Evolutionary conservation across 116 monocot species (phyloP), one percentile per base, ranked within the genome.

Genomic region (Zostera marina): DNA sequence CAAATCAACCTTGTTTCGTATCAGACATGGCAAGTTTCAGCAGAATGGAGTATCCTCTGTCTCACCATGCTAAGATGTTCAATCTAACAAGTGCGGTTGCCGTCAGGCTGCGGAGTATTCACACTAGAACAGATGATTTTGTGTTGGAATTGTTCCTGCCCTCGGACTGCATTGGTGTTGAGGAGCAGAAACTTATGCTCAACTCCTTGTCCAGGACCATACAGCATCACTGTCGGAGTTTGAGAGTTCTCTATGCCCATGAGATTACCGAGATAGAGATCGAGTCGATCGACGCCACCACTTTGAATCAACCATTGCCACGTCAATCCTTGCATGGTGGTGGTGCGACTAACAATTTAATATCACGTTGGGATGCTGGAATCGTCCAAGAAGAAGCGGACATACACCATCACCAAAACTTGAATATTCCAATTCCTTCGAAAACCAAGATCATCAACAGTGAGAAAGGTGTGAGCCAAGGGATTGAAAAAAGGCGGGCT

Each of bases 121-220:
- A 49, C 41, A 75, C 74, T 20, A 80, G 69, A 14, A 66, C 39
- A 20, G 61, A 48, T 14, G 87, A 92, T 60, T 87, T 77, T 72
- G 87, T 92, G 0, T 58, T 92, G 25, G 92, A 92, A 66, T 83
- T 92, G 65, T 83, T 92, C 68, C 42, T 92, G 54, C 92, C 92
- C 5, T n/a, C 69, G 21, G 44, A 78, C 52, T 81, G 80, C 60
- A 41, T 23, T 53, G 70, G 49, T 14, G 39, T 39, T 15, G 83
- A 70, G 17, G 79, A 80, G 54, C 86, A 83, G 52, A 78, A 59
- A 56, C 12, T 20, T 13, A 66, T 87, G 73, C 87, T 92, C 22
- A 63, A 87, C 68, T 76, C 74, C 9, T 32, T 92, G 49, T 87
- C 83, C 15, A 59, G 42, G 9, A 87, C 92, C 0, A 72, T 87